Percentiles rank a stretch among this genome's conserved stretches.
phyloP scores from a whole-genome alignment of 164 flowering plant species.

The Magnolia officinalis region DNA sequence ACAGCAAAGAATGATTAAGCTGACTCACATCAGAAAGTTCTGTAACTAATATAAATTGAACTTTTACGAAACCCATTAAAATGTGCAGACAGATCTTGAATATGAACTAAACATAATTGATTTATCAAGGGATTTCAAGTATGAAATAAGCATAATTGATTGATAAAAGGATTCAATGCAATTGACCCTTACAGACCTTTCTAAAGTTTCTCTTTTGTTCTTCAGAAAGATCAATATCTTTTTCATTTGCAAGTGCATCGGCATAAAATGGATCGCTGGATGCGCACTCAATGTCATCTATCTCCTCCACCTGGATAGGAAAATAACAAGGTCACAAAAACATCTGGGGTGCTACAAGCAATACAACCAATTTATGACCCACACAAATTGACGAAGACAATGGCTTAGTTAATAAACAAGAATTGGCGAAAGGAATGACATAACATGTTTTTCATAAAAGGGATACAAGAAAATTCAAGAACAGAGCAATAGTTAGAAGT shows the following conservation, averaged over 20 bases:
- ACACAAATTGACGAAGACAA: not conserved
- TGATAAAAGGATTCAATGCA: not conserved
- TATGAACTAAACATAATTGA: no score
- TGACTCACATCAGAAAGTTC: not conserved
- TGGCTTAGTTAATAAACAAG: no score
- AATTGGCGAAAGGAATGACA: no score
- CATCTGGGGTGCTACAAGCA: not conserved
- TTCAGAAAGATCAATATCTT: slow-evolving; percentile 72
- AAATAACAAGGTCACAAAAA: slow-evolving; percentile 3
- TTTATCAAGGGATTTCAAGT: not conserved
- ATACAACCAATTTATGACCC: not conserved
- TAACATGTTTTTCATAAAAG: no score
- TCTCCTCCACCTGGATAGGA: slow-evolving; percentile 83
- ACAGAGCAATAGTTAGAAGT: no score
- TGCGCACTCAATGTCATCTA: slow-evolving; percentile 70
- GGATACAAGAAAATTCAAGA: no score
- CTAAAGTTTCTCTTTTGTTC: slow-evolving; percentile 72
- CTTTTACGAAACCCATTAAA: no score
- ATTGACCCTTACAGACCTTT: slow-evolving; percentile 44
- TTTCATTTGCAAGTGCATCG: slow-evolving; percentile 82
- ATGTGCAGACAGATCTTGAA: no score
- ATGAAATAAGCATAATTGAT: not conserved
- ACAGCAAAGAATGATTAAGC: not conserved
- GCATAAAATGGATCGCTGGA: slow-evolving; percentile 72
- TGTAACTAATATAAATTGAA: no score